Percentiles rank a stretch among this genome's conserved stretches.
phyloP scores from a whole-genome alignment of 345 rosid genomes.

The Acer yangbiense region DNA sequence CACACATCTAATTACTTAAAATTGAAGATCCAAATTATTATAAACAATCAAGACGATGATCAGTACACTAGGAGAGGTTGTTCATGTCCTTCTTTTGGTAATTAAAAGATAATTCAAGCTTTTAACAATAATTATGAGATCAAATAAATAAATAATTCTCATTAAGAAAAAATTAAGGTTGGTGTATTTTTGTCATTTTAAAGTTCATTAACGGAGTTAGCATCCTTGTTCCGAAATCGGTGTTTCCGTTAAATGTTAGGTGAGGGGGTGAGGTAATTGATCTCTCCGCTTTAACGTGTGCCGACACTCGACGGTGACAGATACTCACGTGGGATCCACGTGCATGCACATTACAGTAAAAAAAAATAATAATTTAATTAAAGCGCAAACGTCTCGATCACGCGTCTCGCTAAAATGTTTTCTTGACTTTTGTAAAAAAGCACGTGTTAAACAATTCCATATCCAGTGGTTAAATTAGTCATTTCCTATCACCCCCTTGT shows the following conservation, averaged over 20 bases:
- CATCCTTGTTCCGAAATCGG: background rate
- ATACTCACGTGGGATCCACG: background rate
- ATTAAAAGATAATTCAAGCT: too few relatives aligned
- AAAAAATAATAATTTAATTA: background rate
- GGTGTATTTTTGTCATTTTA: slow-evolving; percentile 4
- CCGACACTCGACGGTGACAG: slow-evolving; percentile 11
- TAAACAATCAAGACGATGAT: too few relatives aligned
- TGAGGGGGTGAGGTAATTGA: background rate
- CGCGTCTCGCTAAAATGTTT: background rate
- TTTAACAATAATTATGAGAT: too few relatives aligned
- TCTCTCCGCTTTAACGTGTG: background rate
- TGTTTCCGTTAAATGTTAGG: background rate
- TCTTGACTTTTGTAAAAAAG: background rate
- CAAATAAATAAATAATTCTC: too few relatives aligned
- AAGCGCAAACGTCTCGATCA: background rate
- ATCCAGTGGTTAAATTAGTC: background rate
- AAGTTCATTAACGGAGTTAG: background rate
- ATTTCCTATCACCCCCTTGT: background rate
- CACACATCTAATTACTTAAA: too few relatives aligned
- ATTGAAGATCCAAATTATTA: too few relatives aligned
- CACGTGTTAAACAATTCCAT: slow-evolving; percentile 35
- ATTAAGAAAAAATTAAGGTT: background rate
- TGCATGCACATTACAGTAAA: background rate
- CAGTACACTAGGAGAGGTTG: too few relatives aligned
- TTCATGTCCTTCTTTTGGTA: too few relatives aligned